Evolutionary conservation across 2,329 filamentous ascomycete species (phyloP).

Genomic region (Aureobasidium musti): DNA sequence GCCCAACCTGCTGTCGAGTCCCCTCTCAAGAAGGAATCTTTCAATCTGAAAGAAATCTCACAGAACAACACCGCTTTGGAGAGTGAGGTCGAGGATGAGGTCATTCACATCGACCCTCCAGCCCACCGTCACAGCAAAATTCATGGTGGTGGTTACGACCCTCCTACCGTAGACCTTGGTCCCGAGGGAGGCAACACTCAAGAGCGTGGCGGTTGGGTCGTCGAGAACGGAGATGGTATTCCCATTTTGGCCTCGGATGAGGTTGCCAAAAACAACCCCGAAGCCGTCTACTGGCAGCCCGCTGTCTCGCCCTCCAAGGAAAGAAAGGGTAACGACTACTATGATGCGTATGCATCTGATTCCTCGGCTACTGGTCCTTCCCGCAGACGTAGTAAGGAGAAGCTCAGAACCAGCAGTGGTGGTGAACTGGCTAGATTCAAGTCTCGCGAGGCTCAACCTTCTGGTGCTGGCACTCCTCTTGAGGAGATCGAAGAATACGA

Average conservation of each 20-base stretch:
- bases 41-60: slow-evolving; percentile 40
- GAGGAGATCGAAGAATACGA: slow-evolving; percentile 94
- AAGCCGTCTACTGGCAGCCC: slow-evolving; percentile 68
- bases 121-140: slow-evolving; percentile 49
- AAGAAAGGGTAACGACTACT: slow-evolving; percentile 57
- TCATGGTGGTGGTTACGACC: slow-evolving; percentile 54
- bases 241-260: slow-evolving; percentile 91
- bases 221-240: slow-evolving; percentile 65
- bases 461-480: slow-evolving; percentile 64
- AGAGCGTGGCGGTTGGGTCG: slow-evolving; percentile 54
- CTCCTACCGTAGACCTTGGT: slow-evolving; percentile 55
- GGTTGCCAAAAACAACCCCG: slow-evolving; percentile 74
- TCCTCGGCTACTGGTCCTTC: slow-evolving; percentile 45
- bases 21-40: slow-evolving; percentile 51
- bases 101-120: slow-evolving; percentile 78
- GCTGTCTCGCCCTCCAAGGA: slow-evolving; percentile 76
- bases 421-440: slow-evolving; percentile 53
- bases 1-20: slow-evolving; percentile 44
- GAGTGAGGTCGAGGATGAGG: slow-evolving; percentile 56
- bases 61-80: slow-evolving; percentile 40
- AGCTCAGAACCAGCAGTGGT: slow-evolving; percentile 63
- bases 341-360: slow-evolving; percentile 53
- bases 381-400: slow-evolving; percentile 56
- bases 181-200: slow-evolving; percentile 49
- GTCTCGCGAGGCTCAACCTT: slow-evolving; percentile 55